Conservation (phyloP, 495 filamentous ascomycete genomes). For the Hypomontagnella submonticulosa region DNA sequence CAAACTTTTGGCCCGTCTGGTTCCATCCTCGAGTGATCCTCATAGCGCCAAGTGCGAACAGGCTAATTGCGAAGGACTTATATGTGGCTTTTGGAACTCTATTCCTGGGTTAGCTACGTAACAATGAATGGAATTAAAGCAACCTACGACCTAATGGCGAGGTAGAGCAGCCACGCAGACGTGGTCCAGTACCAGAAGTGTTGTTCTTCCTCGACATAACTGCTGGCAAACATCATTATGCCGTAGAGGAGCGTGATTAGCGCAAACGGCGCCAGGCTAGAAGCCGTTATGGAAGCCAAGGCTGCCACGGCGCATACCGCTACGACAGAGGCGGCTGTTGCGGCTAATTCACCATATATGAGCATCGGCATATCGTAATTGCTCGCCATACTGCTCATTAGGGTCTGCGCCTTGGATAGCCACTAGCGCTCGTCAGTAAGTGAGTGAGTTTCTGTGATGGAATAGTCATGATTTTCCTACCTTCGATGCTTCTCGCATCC, state of each 20-base stretch:
- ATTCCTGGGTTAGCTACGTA: slow-evolving; percentile 21
- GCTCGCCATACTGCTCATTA: slow-evolving; percentile 88
- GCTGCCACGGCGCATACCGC: slow-evolving; percentile 40
- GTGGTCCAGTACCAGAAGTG: slow-evolving; percentile 97
- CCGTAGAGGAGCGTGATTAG: slow-evolving; percentile 70
- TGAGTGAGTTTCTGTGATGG: not conserved
- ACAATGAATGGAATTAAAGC: not conserved
- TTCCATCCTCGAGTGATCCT: slow-evolving; percentile 85
- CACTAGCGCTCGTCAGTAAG: slow-evolving; percentile 60
- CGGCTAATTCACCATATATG: slow-evolving; percentile 47
- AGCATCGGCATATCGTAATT: slow-evolving; percentile 78
- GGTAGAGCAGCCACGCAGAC: slow-evolving; percentile 77
- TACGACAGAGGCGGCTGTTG: slow-evolving; percentile 36
- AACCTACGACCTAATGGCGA: slow-evolving; percentile 62
- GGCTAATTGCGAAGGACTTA: slow-evolving; percentile 17
- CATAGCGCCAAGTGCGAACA: slow-evolving; percentile 58
- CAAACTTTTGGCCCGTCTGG: slow-evolving; percentile 94
- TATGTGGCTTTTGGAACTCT: slow-evolving; percentile 24
- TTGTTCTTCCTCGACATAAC: slow-evolving; percentile 97
- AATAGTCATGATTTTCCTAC: slow-evolving; percentile 33
- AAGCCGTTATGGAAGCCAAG: slow-evolving; percentile 20
- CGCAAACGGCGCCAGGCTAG: slow-evolving; percentile 43
- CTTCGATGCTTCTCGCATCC: slow-evolving; percentile 45
- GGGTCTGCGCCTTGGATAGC: slow-evolving; percentile 71
- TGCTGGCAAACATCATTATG: slow-evolving; percentile 95